phyloP scores from a whole-genome alignment of 768 basidiomycete species.

The Tephrocybe sp. region DNA sequence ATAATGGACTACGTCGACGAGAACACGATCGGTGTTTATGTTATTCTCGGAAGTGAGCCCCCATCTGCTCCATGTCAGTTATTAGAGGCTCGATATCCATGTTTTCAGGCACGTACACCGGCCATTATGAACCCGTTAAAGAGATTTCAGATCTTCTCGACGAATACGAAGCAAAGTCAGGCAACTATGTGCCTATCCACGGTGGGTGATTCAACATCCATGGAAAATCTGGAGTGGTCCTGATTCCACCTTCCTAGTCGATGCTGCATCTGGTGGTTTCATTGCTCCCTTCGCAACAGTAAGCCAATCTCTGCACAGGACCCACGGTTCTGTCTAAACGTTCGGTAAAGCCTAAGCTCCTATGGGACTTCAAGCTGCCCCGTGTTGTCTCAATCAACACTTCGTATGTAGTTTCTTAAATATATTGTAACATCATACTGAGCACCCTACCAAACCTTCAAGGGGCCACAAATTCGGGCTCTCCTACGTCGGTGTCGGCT shows the following conservation, averaged over 20 bases:
- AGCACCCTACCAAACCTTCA: too few relatives aligned
- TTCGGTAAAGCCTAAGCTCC: conserved; percentile 45
- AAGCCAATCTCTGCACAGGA: conserved; percentile 5
- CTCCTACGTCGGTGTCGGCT: conserved; percentile 62
- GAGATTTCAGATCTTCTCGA: conserved; percentile 78
- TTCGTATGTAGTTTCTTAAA: conserved; percentile 33
- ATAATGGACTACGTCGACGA: conserved; percentile 70
- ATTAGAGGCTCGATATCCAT: conserved; percentile 47
- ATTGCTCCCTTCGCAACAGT: conserved; percentile 61
- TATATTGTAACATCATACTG: conserved; percentile 35
- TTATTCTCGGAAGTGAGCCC: conserved; percentile 42
- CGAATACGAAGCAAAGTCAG: conserved; percentile 61
- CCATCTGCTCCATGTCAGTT: conserved; percentile 13
- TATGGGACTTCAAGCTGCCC: conserved; percentile 66
- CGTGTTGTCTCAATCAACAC: conserved; percentile 64
- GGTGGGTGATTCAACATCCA: conserved; percentile 51
- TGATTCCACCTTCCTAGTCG: conserved; percentile 35
- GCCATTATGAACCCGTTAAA: conserved; percentile 78
- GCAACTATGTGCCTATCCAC: conserved; percentile 63
- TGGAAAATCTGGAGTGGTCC: conserved; percentile 37
- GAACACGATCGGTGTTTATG: conserved; percentile 71
- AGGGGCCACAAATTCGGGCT: conserved; percentile 69
- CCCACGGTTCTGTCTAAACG: conserved; percentile 25
- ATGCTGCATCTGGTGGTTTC: conserved; percentile 68
- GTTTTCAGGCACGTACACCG: conserved; percentile 60